Evolutionary conservation across 1,139 yeast genomes (phyloP).

Genomic region (Candida sp.): DNA sequence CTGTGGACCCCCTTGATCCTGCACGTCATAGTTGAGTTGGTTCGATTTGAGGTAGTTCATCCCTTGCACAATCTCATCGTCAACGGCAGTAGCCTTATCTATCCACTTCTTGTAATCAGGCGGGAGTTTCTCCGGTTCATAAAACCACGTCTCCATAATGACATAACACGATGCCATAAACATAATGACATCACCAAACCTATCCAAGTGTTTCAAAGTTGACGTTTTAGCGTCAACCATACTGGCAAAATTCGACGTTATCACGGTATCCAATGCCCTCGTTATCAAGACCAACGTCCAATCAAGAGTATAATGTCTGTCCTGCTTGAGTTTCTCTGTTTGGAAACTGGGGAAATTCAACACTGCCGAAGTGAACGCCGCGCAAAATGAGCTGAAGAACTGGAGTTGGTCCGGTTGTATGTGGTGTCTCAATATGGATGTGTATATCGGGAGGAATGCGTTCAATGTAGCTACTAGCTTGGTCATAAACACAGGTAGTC

Average conservation of each 20-base stretch:
- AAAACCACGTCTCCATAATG: conserved; percentile 46
- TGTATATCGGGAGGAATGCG: conserved; percentile 17
- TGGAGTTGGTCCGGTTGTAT: conserved; percentile 1
- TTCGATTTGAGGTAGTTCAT: conserved; percentile 26
- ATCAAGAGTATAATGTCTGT: conserved; percentile 26
- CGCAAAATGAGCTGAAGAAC: conserved; percentile 10
- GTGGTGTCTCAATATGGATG: conserved; percentile 10
- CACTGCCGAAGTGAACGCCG: conserved; percentile 24
- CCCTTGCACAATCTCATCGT: conserved; percentile 32
- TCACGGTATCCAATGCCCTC: conserved; percentile 25
- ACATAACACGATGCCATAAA: conserved; percentile 25
- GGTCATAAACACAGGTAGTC: conserved; percentile 34
- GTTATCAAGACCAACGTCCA: conserved; percentile 25
- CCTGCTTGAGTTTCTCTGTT: conserved; percentile 12
- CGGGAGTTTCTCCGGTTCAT: conserved; percentile 35
- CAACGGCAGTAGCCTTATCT: conserved; percentile 43
- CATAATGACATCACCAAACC: conserved; percentile 18
- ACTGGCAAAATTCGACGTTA: conserved; percentile 21
- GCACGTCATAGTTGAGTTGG: conserved; percentile 5
- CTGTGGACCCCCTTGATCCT: neutral
- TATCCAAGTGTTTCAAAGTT: neutral
- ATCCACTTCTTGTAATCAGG: conserved; percentile 44
- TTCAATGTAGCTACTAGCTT: conserved; percentile 22
- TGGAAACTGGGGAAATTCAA: conserved; percentile 26
- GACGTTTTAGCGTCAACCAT: neutral